Conservation (phyloP, 208 protist species). For the Porcisia deanei region DNA sequence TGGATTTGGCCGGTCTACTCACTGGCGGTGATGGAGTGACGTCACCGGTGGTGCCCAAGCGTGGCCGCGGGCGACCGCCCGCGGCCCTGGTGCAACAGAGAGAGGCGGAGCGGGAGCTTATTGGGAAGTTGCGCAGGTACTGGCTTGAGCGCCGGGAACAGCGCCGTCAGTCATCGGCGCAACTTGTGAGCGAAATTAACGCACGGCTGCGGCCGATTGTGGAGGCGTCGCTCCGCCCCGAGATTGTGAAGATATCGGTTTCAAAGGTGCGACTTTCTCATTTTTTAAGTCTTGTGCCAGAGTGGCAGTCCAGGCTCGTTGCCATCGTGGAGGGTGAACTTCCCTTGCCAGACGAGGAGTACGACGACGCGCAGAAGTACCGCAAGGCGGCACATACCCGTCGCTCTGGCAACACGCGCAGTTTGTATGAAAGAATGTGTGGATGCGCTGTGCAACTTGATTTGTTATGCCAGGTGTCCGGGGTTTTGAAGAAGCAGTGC, state of each 20-base stretch:
- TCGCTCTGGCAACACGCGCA: constrained; percentile 51
- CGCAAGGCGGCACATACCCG: constrained; percentile 63
- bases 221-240: constrained; percentile 53
- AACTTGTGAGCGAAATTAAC: constrained; percentile 51
- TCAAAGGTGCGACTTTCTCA: constrained; percentile 69
- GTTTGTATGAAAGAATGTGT: constrained; percentile 58
- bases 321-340: constrained; percentile 65
- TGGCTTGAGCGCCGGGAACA: constrained; percentile 56
- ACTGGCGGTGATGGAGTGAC: constrained; percentile 23
- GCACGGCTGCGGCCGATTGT: constrained; percentile 42
- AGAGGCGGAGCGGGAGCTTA: constrained; percentile 30
- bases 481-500: constrained; percentile 36
- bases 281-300: constrained; percentile 76
- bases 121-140: constrained; percentile 51
- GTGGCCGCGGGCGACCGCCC: constrained; percentile 51
- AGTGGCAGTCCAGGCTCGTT: constrained; percentile 74
- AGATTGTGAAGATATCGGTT: constrained; percentile 67
- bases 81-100: constrained; percentile 38
- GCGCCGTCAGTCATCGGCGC: constrained; percentile 35
- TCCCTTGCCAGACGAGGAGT: constrained; percentile 76
- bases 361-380: constrained; percentile 74
- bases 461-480: constrained; percentile 33
- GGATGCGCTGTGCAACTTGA: constrained; percentile 37
- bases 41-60: constrained; percentile 31
- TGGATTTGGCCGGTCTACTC: constrained; percentile 50